Evolutionary conservation across 192 early-diverging fungal species (phyloP), one percentile per base, ranked within the genome.

Genomic region (Backusella westeae): DNA sequence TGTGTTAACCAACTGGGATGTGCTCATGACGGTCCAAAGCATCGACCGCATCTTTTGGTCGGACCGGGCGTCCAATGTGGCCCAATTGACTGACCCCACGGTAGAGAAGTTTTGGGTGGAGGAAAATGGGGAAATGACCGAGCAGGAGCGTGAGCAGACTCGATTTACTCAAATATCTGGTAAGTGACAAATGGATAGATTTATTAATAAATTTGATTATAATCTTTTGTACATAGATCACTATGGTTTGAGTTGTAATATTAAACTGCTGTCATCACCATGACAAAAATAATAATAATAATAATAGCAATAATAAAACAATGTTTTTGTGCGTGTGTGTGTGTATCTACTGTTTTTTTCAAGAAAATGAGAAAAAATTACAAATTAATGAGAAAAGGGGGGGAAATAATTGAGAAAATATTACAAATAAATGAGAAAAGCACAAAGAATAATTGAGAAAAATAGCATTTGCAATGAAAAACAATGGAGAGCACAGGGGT

Each of bases 1-100:
- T 0, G 84, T 91, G n/a, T 69, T 93, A 78, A 91, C 91, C 0
- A 85, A 82, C 34, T 68, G 29, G 36, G 79, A 83, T 42, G 88
- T 89, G 49, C 82, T 84, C 72, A 79, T 79, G 74, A 76, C 80
- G 1, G 77, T 84, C 9, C 77, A 84, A 21, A 81, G 80, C 34
- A 78, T 84, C 34, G 80, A 81, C 23, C 77, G 77, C 26, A 63
- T 81, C 32, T 72, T 82, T 12, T 83, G 74, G 74, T 46, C 39
- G 1, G 44, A 52, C 23, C 49, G 74, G 35, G 49, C 42, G 19
- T 34, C 23, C 1, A 19, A 75, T 14, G 23, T 12, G 14, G 32
- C 80, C 1, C 26, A 32, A 15, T 44, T 46, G 8, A 49, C 38
- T 1, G 12, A 72, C n/a, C 32, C 75, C 14, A 15, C 12, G 29